Conservation (phyloP, 208 protist genomes). For the Willaertia magna region DNA sequence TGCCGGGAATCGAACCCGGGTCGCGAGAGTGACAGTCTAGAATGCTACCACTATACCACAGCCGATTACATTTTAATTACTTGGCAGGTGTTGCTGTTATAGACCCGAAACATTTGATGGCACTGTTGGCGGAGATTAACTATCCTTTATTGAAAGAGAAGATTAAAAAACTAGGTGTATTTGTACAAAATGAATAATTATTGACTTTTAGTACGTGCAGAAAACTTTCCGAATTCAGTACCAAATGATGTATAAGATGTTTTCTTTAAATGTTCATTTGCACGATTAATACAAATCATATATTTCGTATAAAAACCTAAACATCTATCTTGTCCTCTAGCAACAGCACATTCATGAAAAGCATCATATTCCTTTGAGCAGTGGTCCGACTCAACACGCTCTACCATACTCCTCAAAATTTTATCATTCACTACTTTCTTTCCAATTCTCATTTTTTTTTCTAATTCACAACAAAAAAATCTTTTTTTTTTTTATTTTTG, state of each 20-base stretch:
- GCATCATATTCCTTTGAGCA: background rate
- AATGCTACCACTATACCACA: no score
- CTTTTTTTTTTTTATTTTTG: no score
- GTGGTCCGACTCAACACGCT: background rate
- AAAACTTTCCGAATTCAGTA: background rate
- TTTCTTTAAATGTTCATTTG: background rate
- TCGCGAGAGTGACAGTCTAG: no score
- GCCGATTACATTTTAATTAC: no score
- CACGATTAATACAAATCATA: background rate
- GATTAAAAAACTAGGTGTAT: no score
- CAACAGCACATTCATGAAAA: background rate
- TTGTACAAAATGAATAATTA: no score
- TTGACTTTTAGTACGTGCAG: no score
- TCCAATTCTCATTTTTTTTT: background rate
- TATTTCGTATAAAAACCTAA: background rate
- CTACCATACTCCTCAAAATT: background rate
- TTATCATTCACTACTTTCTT: background rate
- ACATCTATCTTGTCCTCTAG: background rate
- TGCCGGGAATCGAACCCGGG: no score
- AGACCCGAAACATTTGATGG: no score
- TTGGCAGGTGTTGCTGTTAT: no score
- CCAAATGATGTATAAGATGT: background rate
- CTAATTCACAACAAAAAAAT: background rate
- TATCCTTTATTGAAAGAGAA: no score
- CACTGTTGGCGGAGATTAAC: no score